A percentile compares a stretch with the other conserved stretches of the same genome.
phyloP scores from a whole-genome alignment of 768 basidiomycete genomes.

The Tylopilus subfusipes region DNA sequence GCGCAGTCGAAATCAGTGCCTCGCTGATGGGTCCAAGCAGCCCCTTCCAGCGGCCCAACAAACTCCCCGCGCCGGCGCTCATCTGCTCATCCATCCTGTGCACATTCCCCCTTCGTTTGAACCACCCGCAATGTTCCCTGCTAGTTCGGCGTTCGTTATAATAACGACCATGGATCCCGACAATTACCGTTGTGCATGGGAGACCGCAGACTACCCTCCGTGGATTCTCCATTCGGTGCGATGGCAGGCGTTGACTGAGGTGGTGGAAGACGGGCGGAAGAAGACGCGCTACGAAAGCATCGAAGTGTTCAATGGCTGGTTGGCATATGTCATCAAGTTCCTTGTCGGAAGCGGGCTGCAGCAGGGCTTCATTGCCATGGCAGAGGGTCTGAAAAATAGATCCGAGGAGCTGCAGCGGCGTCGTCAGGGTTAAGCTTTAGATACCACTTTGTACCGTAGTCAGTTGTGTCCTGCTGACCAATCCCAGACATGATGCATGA shows the following conservation, averaged over 20 bases:
- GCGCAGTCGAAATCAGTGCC: constrained; percentile 46
- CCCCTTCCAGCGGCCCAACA: constrained; percentile 43
- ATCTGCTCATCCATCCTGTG: constrained; percentile 46
- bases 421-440: neutral
- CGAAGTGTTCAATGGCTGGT: constrained; percentile 55
- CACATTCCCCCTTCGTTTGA: constrained; percentile 61
- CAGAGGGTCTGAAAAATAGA: constrained; percentile 51
- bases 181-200: constrained; percentile 58
- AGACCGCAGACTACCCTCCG: constrained; percentile 35
- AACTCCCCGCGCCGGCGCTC: constrained; percentile 45
- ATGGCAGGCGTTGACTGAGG: constrained; percentile 57
- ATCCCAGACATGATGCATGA: constrained; percentile 22
- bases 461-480: no score
- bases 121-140: constrained; percentile 32
- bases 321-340: constrained; percentile 51
- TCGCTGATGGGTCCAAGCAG: constrained; percentile 40
- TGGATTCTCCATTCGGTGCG: constrained; percentile 55
- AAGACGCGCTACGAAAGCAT: constrained; percentile 63
- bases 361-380: constrained; percentile 50
- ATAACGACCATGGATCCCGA: constrained; percentile 53
- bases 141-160: constrained; percentile 39
- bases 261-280: constrained; percentile 39
- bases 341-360: constrained; percentile 42
- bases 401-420: constrained; percentile 37
- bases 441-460: neutral